These are phyloP conservation scores for Phytophthora sp. DNA, from an alignment of 352 stramenopile genomes.

Conservation along the genomic window DNA sequence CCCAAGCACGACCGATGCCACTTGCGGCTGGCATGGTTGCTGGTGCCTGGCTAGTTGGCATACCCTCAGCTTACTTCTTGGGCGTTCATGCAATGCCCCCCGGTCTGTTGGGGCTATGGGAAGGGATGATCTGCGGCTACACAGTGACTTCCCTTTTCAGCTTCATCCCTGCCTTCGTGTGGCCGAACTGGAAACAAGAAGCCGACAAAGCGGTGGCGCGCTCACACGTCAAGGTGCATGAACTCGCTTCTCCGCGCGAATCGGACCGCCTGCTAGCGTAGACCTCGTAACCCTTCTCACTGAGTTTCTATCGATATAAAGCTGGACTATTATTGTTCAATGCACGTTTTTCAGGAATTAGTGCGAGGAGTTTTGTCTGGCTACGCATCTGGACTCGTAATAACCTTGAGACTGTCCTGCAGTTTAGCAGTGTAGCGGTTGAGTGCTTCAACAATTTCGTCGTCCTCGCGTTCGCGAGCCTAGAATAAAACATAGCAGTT, in stretches of 20 bases:
- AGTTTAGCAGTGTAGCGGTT: slow-evolving; percentile 94
- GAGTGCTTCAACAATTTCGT: slow-evolving; percentile 94
- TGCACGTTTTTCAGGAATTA: too few relatives aligned
- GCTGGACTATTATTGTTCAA: too few relatives aligned
- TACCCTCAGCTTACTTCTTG: slow-evolving; percentile 76
- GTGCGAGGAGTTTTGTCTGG: too few relatives aligned
- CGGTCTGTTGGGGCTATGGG: slow-evolving; percentile 75
- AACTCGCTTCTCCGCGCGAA: slow-evolving; percentile 23
- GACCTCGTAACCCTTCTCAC: too few relatives aligned
- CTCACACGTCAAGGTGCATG: slow-evolving; percentile 43
- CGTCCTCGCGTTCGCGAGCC: slow-evolving; percentile 90
- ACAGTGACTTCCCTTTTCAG: slow-evolving; percentile 66
- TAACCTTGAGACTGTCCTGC: slow-evolving; percentile 93
- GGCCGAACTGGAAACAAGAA: slow-evolving; percentile 66
- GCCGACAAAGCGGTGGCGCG: slow-evolving; percentile 54
- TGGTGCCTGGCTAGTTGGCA: slow-evolving; percentile 76
- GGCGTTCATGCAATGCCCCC: slow-evolving; percentile 35
- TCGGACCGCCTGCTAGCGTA: slow-evolving; percentile 33
- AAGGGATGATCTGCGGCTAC: slow-evolving; percentile 70
- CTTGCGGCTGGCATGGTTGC: slow-evolving; percentile 59
- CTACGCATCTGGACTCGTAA: slow-evolving; percentile 84
- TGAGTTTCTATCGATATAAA: too few relatives aligned
- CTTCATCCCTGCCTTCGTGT: slow-evolving; percentile 59
- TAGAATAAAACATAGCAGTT: slow-evolving; percentile 6
- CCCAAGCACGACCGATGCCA: slow-evolving; percentile 57